Conservation (phyloP, 2,329 filamentous ascomycete species). For the Pseudopyricularia cyperi region DNA sequence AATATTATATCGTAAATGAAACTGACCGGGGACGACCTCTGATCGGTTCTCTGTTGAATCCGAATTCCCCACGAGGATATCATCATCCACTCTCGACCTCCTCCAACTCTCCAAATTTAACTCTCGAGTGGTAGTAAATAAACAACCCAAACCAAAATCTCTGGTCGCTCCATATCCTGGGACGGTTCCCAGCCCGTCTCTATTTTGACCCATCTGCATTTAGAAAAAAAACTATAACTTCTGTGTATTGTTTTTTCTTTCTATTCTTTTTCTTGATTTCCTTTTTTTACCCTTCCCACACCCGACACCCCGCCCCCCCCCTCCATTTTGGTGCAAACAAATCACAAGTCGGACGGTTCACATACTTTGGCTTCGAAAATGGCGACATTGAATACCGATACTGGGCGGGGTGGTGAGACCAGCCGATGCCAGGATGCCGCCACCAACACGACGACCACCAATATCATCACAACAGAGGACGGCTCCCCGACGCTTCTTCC, state of each 20-base stretch:
- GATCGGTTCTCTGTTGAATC: no score
- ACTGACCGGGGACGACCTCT: no score
- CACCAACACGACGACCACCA: background rate
- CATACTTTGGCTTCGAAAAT: background rate
- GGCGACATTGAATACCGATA: background rate
- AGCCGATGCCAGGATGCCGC: background rate
- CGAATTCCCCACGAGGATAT: no score
- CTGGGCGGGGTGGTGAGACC: background rate
- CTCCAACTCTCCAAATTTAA: no score
- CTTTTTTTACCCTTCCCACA: conserved; percentile 8
- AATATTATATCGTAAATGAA: no score
- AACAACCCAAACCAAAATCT: no score
- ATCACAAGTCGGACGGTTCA: background rate
- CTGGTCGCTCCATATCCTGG: no score
- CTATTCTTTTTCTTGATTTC: conserved; percentile 8
- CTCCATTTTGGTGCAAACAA: conserved; percentile 1
- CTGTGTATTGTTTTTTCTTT: background rate
- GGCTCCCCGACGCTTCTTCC: conserved; percentile 32
- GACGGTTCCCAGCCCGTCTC: no score
- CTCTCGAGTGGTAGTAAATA: no score
- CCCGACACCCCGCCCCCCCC: background rate
- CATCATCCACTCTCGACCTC: no score
- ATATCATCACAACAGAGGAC: background rate
- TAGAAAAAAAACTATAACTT: no score
- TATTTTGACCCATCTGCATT: no score